A percentile compares a stretch with the other conserved stretches of the same genome.
phyloP scores from a whole-genome alignment of 2,329 filamentous ascomycete genomes.

The Hymenoscyphus fructigenus region DNA sequence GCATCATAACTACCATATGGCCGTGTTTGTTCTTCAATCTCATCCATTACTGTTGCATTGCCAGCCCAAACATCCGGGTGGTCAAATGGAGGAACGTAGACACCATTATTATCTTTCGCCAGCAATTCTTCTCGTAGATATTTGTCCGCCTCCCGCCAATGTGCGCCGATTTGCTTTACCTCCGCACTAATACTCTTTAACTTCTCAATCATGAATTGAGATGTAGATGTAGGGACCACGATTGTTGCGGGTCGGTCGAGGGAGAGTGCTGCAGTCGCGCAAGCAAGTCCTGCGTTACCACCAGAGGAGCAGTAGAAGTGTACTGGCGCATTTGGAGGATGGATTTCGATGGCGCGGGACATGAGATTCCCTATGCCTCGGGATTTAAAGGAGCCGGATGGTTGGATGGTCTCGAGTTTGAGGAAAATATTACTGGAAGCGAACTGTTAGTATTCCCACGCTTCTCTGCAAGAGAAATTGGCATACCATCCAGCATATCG shows the following conservation, averaged over 20 bases:
- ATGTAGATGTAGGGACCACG: slow-evolving; percentile 66
- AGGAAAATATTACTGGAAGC: slow-evolving; percentile 62
- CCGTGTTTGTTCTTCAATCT: slow-evolving; percentile 32
- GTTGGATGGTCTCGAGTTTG: slow-evolving; percentile 84
- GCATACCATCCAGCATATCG: slow-evolving; percentile 33
- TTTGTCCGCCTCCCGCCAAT: slow-evolving; percentile 68
- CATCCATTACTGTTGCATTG: slow-evolving; percentile 55
- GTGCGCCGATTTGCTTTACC: slow-evolving; percentile 66
- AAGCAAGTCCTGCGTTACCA: slow-evolving; percentile 81
- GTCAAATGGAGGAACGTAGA: slow-evolving; percentile 72
- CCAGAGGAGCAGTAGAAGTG: slow-evolving; percentile 81
- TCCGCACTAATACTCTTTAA: slow-evolving; percentile 66
- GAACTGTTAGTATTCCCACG: neutral
- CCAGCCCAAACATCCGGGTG: slow-evolving; percentile 67
- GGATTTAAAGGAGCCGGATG: slow-evolving; percentile 84
- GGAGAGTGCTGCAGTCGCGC: slow-evolving; percentile 68
- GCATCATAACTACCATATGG: slow-evolving; percentile 53
- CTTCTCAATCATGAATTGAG: slow-evolving; percentile 69
- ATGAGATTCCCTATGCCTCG: slow-evolving; percentile 73
- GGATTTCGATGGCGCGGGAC: slow-evolving; percentile 44
- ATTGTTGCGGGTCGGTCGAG: slow-evolving; percentile 70
- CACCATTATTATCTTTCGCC: slow-evolving; percentile 43
- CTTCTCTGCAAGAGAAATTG: neutral
- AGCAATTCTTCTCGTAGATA: slow-evolving; percentile 62
- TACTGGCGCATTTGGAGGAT: slow-evolving; percentile 30